Percentiles rank a stretch among this genome's conserved stretches.
These are phyloP conservation scores for Verticillium tricorpus DNA, from an alignment of 2,329 filamentous ascomycete species.

Conservation along the genomic window DNA sequence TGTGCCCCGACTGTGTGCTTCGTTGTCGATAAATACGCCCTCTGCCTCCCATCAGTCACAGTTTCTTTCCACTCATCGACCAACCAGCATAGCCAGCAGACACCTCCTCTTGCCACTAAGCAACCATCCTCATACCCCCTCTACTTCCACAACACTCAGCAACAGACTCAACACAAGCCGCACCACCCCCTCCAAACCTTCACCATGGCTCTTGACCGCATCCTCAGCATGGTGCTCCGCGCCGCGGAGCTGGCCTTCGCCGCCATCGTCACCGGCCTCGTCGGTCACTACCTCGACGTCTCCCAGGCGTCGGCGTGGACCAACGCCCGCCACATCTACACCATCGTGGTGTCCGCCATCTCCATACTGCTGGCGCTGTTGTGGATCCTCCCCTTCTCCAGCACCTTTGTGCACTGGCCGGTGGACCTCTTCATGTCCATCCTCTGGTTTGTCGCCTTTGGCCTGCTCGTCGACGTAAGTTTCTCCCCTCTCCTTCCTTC, in stretches of 20 bases:
- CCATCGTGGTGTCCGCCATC: slow-evolving; percentile 64
- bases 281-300: slow-evolving; percentile 59
- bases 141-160: background rate
- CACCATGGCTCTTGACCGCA: slow-evolving; percentile 33
- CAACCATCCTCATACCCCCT: background rate
- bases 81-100: background rate
- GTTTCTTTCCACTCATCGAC: background rate
- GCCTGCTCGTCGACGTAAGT: slow-evolving; percentile 58
- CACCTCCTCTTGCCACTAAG: slow-evolving; percentile 2
- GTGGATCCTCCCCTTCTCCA: slow-evolving; percentile 68
- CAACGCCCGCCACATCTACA: slow-evolving; percentile 68
- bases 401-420: slow-evolving; percentile 65
- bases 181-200: background rate
- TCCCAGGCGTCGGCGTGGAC: slow-evolving; percentile 45
- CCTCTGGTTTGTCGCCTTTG: slow-evolving; percentile 67
- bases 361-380: slow-evolving; percentile 65
- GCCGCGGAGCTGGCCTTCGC: slow-evolving; percentile 59
- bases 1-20: background rate
- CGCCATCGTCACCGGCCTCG: slow-evolving; percentile 67
- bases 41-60: background rate
- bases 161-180: background rate
- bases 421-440: slow-evolving; percentile 65
- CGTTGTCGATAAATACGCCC: slow-evolving; percentile 11
- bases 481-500: background rate
- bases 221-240: slow-evolving; percentile 34